These are phyloP conservation scores for Cardamine resedifolia DNA, from an alignment of 345 rosid genomes.

Conservation along the genomic window DNA sequence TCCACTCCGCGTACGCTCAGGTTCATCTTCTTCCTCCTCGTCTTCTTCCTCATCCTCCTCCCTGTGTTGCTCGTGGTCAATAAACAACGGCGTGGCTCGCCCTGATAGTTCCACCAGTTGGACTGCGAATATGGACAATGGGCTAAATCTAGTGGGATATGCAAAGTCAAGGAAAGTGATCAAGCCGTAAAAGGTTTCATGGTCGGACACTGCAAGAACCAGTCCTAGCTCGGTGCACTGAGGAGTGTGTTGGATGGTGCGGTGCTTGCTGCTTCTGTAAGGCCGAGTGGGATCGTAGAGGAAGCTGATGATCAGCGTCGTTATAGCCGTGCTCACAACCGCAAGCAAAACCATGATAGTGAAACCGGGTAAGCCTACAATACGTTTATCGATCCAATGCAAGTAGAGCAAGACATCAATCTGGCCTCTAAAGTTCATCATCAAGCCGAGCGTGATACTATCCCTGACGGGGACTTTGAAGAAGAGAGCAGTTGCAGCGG, in stretches of 20 bases:
- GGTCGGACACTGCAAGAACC: constrained; percentile 51
- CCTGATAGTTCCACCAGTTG: constrained; percentile 59
- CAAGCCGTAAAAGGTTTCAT: constrained; percentile 44
- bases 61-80: constrained; percentile 44
- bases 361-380: constrained; percentile 39
- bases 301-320: constrained; percentile 50
- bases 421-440: constrained; percentile 70
- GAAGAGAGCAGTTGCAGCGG: constrained; percentile 32
- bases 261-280: constrained; percentile 60
- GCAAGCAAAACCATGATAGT: constrained; percentile 50
- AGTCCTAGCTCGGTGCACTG: constrained; percentile 44
- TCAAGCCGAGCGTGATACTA: constrained; percentile 54
- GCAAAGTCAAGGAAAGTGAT: constrained; percentile 59
- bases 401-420: constrained; percentile 50
- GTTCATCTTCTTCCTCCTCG: constrained; percentile 7
- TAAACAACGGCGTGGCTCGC: constrained; percentile 51
- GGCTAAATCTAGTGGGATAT: constrained; percentile 46
- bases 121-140: constrained; percentile 51
- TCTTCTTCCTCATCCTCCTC: constrained; percentile 9
- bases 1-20: neutral
- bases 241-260: constrained; percentile 74
- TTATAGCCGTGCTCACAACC: constrained; percentile 33
- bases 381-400: constrained; percentile 67
- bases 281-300: constrained; percentile 75
- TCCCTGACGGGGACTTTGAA: constrained; percentile 51